Evolutionary conservation across 768 basidiomycete species (phyloP).

Genomic region (Mycena capillaripes): DNA sequence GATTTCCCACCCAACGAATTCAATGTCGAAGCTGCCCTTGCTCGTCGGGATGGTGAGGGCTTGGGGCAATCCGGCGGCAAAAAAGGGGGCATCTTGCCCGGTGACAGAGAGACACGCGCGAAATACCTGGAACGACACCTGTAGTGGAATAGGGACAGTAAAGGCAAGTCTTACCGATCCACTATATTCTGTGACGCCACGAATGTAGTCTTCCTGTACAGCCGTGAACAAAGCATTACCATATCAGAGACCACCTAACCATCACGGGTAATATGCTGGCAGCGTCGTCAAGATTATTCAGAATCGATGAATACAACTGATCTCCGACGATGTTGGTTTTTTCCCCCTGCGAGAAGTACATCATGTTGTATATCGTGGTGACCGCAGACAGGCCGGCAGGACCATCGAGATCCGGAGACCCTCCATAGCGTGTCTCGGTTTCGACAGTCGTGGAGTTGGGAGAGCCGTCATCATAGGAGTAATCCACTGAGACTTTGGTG

Average conservation of each 20-base stretch:
- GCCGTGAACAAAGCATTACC: not conserved
- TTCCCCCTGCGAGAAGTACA: not conserved
- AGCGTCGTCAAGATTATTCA: not conserved
- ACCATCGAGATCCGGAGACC: not conserved
- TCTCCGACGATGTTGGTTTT: not conserved
- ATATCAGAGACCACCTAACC: not conserved
- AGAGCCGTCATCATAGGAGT: not conserved
- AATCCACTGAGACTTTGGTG: not conserved
- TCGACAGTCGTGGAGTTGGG: not conserved
- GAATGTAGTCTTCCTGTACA: too few species aligned
- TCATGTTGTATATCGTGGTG: not conserved
- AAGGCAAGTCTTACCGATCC: not conserved
- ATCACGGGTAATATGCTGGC: not conserved
- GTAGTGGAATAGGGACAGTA: not conserved
- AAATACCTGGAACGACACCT: constrained; percentile 1
- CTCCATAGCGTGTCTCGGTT: not conserved
- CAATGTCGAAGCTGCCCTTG: not conserved
- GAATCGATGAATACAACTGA: not conserved
- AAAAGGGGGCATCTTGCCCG: not conserved
- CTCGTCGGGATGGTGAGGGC: not conserved
- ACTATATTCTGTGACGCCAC: constrained; percentile 1
- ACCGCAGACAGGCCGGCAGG: not conserved
- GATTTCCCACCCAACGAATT: not conserved
- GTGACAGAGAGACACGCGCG: not conserved
- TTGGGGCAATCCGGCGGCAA: not conserved